A percentile compares a stretch with the other conserved stretches of the same genome.
phyloP scores from a whole-genome alignment of 305 asterid genomes.

The Fraxinus dipetala region DNA sequence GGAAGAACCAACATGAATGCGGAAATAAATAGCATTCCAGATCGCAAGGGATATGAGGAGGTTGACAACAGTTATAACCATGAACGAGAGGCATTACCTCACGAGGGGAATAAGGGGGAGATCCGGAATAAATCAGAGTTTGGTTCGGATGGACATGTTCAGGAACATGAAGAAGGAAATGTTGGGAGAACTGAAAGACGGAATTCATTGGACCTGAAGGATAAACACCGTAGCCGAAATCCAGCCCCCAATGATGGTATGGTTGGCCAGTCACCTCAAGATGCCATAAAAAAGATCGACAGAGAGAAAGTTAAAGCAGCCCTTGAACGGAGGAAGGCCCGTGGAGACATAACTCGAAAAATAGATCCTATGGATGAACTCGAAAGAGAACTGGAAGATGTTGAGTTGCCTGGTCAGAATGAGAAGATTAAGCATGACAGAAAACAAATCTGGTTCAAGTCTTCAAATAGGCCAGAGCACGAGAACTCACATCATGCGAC shows the following conservation, averaged over 20 bases:
- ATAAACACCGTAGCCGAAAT: slow-evolving; percentile 45
- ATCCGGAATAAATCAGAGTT: slow-evolving; percentile 23
- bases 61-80: slow-evolving; percentile 27
- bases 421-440: slow-evolving; percentile 48
- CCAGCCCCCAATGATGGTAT: slow-evolving; percentile 47
- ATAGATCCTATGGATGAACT: slow-evolving; percentile 74
- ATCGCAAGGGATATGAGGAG: slow-evolving; percentile 31
- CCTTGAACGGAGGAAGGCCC: slow-evolving; percentile 68
- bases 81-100: slow-evolving; percentile 29
- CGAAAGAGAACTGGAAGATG: slow-evolving; percentile 87
- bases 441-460: slow-evolving; percentile 39
- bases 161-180: slow-evolving; percentile 32
- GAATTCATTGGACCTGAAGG: slow-evolving; percentile 51
- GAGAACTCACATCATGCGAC: slow-evolving; percentile 25
- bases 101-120: slow-evolving; percentile 28
- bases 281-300: slow-evolving; percentile 56
- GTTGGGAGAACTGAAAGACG: slow-evolving; percentile 43
- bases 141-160: slow-evolving; percentile 27
- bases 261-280: slow-evolving; percentile 67
- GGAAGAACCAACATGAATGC: slow-evolving; percentile 28
- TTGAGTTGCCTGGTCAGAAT: slow-evolving; percentile 62
- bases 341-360: slow-evolving; percentile 59
- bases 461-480: background rate
- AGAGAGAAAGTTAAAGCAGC: slow-evolving; percentile 82
- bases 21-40: slow-evolving; percentile 35